Evolutionary conservation across 352 stramenopile species (phyloP).

Genomic region (Peronospora tabacina): DNA sequence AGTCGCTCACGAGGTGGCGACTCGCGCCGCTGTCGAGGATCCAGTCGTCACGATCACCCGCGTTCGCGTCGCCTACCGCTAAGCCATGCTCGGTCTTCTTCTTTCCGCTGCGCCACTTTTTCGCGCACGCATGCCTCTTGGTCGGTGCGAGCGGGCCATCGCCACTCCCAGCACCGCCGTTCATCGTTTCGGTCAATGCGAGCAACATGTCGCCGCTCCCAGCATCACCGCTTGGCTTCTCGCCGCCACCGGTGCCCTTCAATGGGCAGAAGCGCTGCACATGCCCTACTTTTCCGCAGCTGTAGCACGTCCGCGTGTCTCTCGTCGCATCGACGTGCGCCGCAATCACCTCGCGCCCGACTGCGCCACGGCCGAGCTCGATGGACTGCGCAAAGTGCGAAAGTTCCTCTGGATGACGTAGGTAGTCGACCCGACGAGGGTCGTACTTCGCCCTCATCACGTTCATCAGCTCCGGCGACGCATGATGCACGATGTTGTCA

Average conservation of each 20-base stretch:
- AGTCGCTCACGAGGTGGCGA: background rate
- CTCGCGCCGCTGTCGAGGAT: slow-evolving; percentile 1
- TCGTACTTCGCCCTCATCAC: slow-evolving; percentile 7
- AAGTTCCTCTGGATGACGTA: background rate
- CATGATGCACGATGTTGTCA: slow-evolving; percentile 9
- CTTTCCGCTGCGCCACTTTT: no score
- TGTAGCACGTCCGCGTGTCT: background rate
- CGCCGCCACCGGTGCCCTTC: no score
- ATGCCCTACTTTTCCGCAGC: no score
- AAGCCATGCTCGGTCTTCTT: no score
- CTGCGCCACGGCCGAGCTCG: background rate
- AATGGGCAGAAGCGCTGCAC: no score
- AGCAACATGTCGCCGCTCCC: no score
- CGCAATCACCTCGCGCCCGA: background rate
- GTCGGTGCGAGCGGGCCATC: no score
- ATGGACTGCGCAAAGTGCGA: background rate
- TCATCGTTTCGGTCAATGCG: no score
- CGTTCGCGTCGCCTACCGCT: background rate
- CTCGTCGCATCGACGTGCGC: background rate
- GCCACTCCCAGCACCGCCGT: no score
- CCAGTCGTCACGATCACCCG: background rate
- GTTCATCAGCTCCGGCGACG: slow-evolving; percentile 3
- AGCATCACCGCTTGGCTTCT: no score
- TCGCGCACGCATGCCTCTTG: no score
- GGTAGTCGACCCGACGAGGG: background rate